These are phyloP conservation scores for Arabidopsis hybrid DNA, from an alignment of 441 rosid genomes.

Conservation along the genomic window DNA sequence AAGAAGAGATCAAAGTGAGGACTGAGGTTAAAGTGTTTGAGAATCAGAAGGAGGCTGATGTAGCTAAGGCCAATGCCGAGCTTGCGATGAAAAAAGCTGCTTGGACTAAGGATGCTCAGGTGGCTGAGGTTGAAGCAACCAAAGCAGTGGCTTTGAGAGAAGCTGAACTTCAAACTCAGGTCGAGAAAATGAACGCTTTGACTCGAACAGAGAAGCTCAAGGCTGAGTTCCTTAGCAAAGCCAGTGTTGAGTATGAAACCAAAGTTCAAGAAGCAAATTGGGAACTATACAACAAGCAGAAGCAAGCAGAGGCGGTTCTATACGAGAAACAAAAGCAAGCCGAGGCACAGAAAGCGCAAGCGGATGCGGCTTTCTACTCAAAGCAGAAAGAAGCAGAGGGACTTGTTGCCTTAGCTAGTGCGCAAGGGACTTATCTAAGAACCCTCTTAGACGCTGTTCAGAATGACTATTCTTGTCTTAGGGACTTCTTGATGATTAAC, in stretches of 20 bases:
- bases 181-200: slow-evolving; percentile 67
- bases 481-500: slow-evolving; percentile 67
- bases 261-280: slow-evolving; percentile 90
- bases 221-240: slow-evolving; percentile 69
- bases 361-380: slow-evolving; percentile 58
- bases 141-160: slow-evolving; percentile 68
- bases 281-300: slow-evolving; percentile 71
- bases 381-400: slow-evolving; percentile 76
- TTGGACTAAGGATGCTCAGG: slow-evolving; percentile 56
- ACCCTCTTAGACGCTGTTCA: slow-evolving; percentile 60
- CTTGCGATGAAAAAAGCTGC: slow-evolving; percentile 69
- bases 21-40: slow-evolving; percentile 67
- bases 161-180: slow-evolving; percentile 69
- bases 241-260: slow-evolving; percentile 75
- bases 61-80: slow-evolving; percentile 67
- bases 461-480: slow-evolving; percentile 56
- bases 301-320: slow-evolving; percentile 66
- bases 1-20: slow-evolving; percentile 66
- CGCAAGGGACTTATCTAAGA: slow-evolving; percentile 62
- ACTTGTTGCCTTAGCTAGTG: slow-evolving; percentile 55
- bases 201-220: slow-evolving; percentile 69
- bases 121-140: slow-evolving; percentile 72
- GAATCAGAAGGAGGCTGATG: slow-evolving; percentile 68
- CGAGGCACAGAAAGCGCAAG: slow-evolving; percentile 60
- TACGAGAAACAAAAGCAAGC: slow-evolving; percentile 66